Evolutionary conservation across 2,329 filamentous ascomycete species (phyloP), one percentile per base, ranked within the genome.

Genomic region (Aspergillus sp.): DNA sequence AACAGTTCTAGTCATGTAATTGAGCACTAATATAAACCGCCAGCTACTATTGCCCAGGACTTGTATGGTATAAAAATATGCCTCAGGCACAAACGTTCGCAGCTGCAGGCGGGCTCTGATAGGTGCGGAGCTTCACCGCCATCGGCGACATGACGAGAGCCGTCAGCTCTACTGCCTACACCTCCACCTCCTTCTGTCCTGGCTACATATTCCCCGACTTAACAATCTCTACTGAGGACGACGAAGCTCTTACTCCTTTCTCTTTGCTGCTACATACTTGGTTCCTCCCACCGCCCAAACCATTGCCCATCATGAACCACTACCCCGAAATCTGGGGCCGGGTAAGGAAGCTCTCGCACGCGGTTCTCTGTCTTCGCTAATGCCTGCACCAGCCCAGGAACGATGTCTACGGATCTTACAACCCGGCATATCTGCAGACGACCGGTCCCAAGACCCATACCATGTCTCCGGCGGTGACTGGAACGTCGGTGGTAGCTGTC

Each of bases 401-500:
- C 66, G 91, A 98, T 64, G 73, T 96, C 56, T 98, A 96, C 67
- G 91, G 91, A 51, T 72, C 82, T 53, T 98, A 98, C 66, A 85
- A 96, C 66, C 69, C 72, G 55, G 84, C 86, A 37, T 88, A 89
- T 62, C 80, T 96, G 57, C 76, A 84, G 51, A 68, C 64, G 32
- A 53, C 67, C 15, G 72, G 69, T 33, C 85, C 88, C 37, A 86
- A 77, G 57, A 77, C 86, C 55, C 85, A 93, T 64, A 95, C 91
- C 34, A 86, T 94, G 66, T 79, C 78, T 19, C 91, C 91, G 52
- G 81, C 93, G 47, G 91, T 98, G 41, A 98, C 91, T 32, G 91
- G 91, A 56, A 96, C 91, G 30, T 96, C 91, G 33, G 91, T 98
- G 43, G 66, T 98, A 36, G 91, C 81, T 44, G 74, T 95, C 60